phyloP scores from a whole-genome alignment of 2,329 filamentous ascomycete species.

The Trichoderma polysporum region DNA sequence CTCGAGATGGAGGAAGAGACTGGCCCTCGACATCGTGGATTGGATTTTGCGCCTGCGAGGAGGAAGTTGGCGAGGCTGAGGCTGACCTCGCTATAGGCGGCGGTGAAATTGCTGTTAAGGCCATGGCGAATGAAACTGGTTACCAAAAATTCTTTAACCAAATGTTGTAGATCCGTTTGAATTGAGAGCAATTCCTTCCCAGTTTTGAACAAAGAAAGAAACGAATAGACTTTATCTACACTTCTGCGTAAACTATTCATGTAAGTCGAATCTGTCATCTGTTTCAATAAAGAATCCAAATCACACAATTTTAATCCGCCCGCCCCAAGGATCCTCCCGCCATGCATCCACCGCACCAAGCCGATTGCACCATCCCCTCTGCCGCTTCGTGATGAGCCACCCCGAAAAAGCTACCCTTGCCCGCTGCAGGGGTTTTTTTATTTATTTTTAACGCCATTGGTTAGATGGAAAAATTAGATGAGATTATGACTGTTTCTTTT shows the following conservation, averaged over 20 bases:
- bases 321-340: neutral
- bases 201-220: too few relatives aligned
- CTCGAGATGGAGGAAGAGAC: neutral
- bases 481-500: too few relatives aligned
- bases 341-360: conserved; percentile 7
- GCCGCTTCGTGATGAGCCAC: conserved; percentile 6
- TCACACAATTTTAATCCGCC: neutral
- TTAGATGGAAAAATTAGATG: neutral
- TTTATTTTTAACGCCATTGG: too few relatives aligned
- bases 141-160: too few relatives aligned
- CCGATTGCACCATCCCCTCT: conserved; percentile 16
- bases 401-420: neutral
- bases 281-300: too few relatives aligned
- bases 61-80: neutral
- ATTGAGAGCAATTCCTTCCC: too few relatives aligned
- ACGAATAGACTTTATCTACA: too few relatives aligned
- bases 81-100: neutral
- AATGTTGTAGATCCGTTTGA: neutral
- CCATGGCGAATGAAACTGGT: neutral
- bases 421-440: neutral
- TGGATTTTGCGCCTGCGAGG: too few relatives aligned
- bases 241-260: too few relatives aligned
- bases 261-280: too few relatives aligned
- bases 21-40: neutral
- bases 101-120: neutral